Evolutionary conservation across 352 stramenopile species (phyloP), one percentile per base, ranked within the genome.

Genomic region (Phytophthora pistaciae): DNA sequence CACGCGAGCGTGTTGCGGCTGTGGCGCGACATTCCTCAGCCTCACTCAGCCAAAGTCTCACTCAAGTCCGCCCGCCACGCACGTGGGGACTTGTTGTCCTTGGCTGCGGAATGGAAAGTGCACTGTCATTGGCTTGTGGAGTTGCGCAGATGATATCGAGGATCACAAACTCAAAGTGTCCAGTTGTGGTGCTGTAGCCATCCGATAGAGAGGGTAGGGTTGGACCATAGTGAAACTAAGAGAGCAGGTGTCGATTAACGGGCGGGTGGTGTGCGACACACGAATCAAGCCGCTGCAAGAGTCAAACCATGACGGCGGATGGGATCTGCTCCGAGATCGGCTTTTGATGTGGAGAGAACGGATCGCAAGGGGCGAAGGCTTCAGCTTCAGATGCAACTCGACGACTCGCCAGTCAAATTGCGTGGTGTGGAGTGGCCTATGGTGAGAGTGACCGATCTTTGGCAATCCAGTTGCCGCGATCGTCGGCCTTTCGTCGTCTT

Each of bases 1-100:
- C 77, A 84, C 40, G 59, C 52, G 23, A 82, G 56, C 61, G 74
- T 72, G 23, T 58, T 62, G 42, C 60, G 74, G 3, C 56, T n/a
- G 11, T 64, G 18, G 20, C 68, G 61, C 10, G 54, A 46, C 36
- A 70, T 63, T 6, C 48, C 5, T 33, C 29, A 33, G 5, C 29
- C 29, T 29, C 29, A 8, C 27, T 29, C 29, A 8, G 29, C 10
- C 48, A 29, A 29, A 31, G 48, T 54, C 48, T 54, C 48, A 54
- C 44, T 23, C 29, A 50, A 44, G 36, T 33, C 29, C 29, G 42
- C 21, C 42, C 42, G 42, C 42, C 42, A 49, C 42, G 42, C 42
- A 49, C 42, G 23, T 23, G 18, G 13, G 10, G 18, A 18, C 18
- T 38, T 38, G 20, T 33, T 10, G 42, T 49, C 53, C 16, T 29